phyloP scores from a whole-genome alignment of 2,329 filamentous ascomycete genomes.

The Diaporthe sp. region DNA sequence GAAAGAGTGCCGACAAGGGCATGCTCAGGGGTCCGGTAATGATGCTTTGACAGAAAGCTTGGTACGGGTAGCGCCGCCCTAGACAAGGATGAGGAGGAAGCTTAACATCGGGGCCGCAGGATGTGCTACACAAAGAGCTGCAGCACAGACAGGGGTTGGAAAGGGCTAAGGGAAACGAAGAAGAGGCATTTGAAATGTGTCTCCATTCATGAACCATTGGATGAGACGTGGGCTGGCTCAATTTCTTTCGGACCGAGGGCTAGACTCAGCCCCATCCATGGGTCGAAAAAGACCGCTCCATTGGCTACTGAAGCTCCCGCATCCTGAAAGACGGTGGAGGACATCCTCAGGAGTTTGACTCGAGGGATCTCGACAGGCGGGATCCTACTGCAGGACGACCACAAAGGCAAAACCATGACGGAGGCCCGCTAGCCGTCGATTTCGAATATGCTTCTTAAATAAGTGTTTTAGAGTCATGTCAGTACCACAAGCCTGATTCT shows the following conservation, averaged over 20 bases:
- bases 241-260: neutral
- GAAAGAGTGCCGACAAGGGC: neutral
- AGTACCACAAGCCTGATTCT: neutral
- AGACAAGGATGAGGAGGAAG: neutral
- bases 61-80: neutral
- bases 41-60: conserved; percentile 22
- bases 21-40: neutral
- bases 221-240: neutral
- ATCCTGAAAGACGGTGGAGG: neutral
- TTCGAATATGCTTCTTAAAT: neutral
- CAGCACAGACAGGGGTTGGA: conserved; percentile 20
- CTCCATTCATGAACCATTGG: neutral
- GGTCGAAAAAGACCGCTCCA: neutral
- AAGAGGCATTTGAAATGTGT: neutral
- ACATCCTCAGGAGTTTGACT: neutral
- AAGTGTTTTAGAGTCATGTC: too few species aligned
- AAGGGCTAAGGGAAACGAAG: too few species aligned
- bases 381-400: too few species aligned
- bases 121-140: neutral
- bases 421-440: too few species aligned
- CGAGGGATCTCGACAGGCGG: neutral
- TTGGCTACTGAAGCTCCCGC: neutral
- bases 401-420: too few species aligned
- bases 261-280: neutral
- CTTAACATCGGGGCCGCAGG: neutral